phyloP scores from a whole-genome alignment of 441 rosid genomes.

The Populus trichocarpa region DNA sequence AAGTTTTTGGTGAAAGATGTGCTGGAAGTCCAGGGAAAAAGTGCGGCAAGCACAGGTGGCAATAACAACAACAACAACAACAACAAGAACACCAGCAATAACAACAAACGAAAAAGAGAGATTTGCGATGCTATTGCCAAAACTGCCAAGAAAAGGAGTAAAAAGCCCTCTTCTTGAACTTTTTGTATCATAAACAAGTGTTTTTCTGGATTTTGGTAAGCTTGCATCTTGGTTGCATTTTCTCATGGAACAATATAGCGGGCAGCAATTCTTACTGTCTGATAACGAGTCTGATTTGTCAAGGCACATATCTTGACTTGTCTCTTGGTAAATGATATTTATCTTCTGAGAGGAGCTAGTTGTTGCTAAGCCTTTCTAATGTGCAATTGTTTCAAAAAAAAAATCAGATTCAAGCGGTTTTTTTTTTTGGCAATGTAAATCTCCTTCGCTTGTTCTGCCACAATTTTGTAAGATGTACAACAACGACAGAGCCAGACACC shows the following conservation, averaged over 20 bases:
- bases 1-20: slow-evolving; percentile 85
- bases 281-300: neutral
- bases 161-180: slow-evolving; percentile 17
- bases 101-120: slow-evolving; percentile 58
- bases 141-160: slow-evolving; percentile 53
- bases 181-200: neutral
- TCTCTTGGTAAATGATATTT: too few species aligned
- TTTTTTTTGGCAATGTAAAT: neutral
- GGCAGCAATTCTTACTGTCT: neutral
- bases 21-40: slow-evolving; percentile 54
- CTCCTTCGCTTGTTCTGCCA: neutral
- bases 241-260: neutral
- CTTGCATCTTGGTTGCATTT: neutral
- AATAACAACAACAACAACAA: slow-evolving; percentile 8
- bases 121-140: slow-evolving; percentile 52
- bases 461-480: neutral
- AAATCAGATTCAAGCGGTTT: neutral
- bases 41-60: slow-evolving; percentile 41
- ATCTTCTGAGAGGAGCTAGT: too few species aligned
- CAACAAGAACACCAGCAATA: slow-evolving; percentile 32
- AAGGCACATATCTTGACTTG: too few species aligned
- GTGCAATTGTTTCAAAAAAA: neutral
- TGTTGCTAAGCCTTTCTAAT: neutral
- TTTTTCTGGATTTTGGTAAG: neutral
- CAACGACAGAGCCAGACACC: neutral